Conservation (phyloP, 306 rosid species). For the Geum urbanum region DNA sequence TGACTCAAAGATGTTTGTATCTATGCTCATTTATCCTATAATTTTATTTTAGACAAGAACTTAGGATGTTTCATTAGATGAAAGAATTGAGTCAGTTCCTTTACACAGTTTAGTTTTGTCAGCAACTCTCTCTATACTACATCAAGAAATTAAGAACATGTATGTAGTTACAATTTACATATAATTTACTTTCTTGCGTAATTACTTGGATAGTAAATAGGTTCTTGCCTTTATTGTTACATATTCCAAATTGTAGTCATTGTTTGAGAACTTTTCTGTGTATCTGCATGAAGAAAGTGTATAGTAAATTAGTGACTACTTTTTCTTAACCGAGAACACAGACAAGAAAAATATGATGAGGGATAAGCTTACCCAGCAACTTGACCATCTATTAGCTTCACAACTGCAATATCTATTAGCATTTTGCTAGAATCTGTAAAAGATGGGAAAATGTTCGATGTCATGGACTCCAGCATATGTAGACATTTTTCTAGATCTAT, state of each 20-base stretch:
- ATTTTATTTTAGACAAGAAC: no score
- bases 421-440: no score
- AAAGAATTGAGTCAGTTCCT: no score
- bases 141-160: background rate
- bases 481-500: no score
- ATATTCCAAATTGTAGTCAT: constrained; percentile 11
- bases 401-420: no score
- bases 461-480: no score
- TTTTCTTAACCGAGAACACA: background rate
- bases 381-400: constrained; percentile 34
- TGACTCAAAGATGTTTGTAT: no score
- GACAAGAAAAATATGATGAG: background rate
- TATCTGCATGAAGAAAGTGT: constrained; percentile 21
- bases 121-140: no score
- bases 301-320: background rate
- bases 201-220: background rate
- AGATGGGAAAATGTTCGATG: no score
- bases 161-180: background rate
- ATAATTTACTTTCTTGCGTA: background rate
- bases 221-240: constrained; percentile 24
- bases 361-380: constrained; percentile 33
- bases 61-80: no score
- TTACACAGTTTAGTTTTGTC: no score
- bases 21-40: no score
- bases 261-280: constrained; percentile 17